Base-by-base conservation (phyloP, 169 alveolate species). In the Plasmodium sp. region DNA sequence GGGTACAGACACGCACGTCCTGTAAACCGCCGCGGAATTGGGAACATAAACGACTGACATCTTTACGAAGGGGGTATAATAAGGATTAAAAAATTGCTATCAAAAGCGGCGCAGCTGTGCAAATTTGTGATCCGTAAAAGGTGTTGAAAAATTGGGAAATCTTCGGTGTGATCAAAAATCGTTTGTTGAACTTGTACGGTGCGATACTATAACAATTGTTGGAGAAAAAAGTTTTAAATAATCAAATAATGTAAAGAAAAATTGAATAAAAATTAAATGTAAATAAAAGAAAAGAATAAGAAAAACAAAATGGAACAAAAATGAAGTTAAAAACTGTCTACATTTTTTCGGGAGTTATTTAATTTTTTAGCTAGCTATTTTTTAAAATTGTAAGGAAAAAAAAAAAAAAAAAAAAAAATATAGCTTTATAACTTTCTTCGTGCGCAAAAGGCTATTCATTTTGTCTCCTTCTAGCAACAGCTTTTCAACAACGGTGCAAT, bases 31-130 rank as follows among this genome's bases (percentile, higher is more conserved):
- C 34, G 58, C 18, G 12, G 90, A 77, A 79, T 27, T 88, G 67
- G 94, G 84, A 9, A 81, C 90, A 58, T 58, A 80, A 41, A 88
- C 51, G 33, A 88, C 22, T 80, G 94, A 88, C 94, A 88, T 88
- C 73, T 88, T 88, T 33, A 62, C 12, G 41, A 51, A 74, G 56
- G 18, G 54, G n/a, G 45, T 48, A 73, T 33, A 9, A 16, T 73
- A 74, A 88, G 54, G 72, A 80, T 58, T 39, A 56, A 43, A 73
- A 31, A 31, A 84, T 73, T 43, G 10, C 12, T 36, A 54, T 77
- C 36, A 77, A 39, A 77, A 22, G 33, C 31, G 48, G 56, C 36
- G 77, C 10, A 7, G 10, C 39, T 67, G 36, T 22, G 16, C n/a
- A 22, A 22, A 67, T 67, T 27, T 67, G 39, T 67, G 39, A 5